A percentile compares a stretch with the other conserved stretches of the same genome.
Conservation (phyloP, 805 yeast genomes). For the Nakazawaea wyomingensis region DNA sequence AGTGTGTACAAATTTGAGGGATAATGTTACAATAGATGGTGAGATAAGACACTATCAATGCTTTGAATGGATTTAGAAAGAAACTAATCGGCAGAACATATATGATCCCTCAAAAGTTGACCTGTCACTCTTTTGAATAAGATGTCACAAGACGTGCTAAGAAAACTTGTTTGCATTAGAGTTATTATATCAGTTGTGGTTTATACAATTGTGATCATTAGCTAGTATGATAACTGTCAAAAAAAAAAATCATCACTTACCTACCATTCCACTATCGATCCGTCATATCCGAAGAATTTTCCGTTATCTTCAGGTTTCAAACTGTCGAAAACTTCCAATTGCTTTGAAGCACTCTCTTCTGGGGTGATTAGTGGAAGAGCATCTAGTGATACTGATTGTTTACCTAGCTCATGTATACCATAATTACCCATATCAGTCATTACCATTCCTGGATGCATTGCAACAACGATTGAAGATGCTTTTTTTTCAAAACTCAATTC, state of each 20-base stretch:
- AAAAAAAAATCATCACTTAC: not conserved
- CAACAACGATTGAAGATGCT: conserved; percentile 17
- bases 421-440: conserved; percentile 26
- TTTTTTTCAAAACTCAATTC: conserved; percentile 24
- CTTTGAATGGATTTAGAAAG: too few species aligned
- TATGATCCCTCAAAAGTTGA: too few species aligned
- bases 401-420: not conserved
- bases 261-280: conserved; percentile 12
- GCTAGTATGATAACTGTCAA: too few species aligned
- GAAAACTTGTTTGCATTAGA: too few species aligned
- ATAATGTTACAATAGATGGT: too few species aligned
- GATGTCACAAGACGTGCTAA: too few species aligned
- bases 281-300: conserved; percentile 16
- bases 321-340: conserved; percentile 12
- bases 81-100: too few species aligned
- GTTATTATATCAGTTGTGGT: too few species aligned
- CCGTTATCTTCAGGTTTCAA: conserved; percentile 13
- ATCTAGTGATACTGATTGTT: not conserved
- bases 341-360: conserved; percentile 12
- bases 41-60: too few species aligned
- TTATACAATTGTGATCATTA: too few species aligned
- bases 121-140: too few species aligned
- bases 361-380: conserved; percentile 13
- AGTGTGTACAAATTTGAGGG: too few species aligned
- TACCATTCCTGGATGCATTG: conserved; percentile 35